Percentiles rank a stretch among this genome's conserved stretches.
Conservation (phyloP, 2,329 filamentous ascomycete species). For the Fusarium beomiforme region DNA sequence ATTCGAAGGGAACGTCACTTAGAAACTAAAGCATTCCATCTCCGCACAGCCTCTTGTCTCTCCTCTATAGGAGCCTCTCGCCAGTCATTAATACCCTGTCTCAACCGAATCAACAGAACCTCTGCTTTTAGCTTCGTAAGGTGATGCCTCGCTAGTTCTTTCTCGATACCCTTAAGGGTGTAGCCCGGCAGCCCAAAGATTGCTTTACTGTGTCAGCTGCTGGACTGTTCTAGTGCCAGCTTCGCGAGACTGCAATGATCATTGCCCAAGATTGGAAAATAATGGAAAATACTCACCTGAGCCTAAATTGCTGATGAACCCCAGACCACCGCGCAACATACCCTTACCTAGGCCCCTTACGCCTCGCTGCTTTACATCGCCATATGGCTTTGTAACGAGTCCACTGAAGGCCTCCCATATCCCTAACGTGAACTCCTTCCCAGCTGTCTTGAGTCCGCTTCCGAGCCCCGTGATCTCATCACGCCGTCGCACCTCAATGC, state of each 20-base stretch:
- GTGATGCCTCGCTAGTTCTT: neutral
- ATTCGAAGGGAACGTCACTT: too few species aligned
- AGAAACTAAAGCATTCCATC: neutral
- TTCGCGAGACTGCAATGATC: too few species aligned
- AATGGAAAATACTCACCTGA: too few species aligned
- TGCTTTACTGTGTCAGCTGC: too few species aligned
- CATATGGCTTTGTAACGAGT: constrained; percentile 70
- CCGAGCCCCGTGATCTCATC: constrained; percentile 73
- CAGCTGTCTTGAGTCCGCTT: constrained; percentile 67
- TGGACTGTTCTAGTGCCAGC: too few species aligned
- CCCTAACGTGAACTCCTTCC: constrained; percentile 71
- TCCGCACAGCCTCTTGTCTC: neutral
- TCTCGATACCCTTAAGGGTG: neutral
- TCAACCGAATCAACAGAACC: neutral
- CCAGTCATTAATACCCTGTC: neutral
- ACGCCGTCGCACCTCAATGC: constrained; percentile 65
- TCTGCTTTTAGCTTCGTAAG: neutral
- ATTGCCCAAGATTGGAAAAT: too few species aligned
- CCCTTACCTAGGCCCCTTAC: too few species aligned
- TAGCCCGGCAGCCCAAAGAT: neutral
- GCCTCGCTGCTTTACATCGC: constrained; percentile 60
- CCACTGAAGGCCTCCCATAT: constrained; percentile 76
- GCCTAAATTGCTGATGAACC: too few species aligned
- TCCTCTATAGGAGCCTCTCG: neutral
- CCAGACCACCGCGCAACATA: too few species aligned